Base-by-base conservation (phyloP, 352 stramenopile genomes). In the Phytophthora rubi region DNA sequence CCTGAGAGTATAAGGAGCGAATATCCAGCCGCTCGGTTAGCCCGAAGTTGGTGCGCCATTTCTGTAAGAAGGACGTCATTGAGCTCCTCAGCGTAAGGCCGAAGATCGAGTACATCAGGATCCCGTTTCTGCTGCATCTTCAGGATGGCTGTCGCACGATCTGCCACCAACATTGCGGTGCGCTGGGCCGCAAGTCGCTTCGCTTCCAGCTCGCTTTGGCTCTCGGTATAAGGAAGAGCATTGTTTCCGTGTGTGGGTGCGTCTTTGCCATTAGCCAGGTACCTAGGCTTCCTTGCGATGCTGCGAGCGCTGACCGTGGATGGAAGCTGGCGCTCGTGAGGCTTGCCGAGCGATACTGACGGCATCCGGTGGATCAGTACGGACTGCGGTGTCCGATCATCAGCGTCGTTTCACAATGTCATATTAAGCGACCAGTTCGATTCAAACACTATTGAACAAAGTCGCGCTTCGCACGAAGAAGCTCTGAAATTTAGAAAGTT, bases 31-130 rank as follows among this genome's bases (percentile, higher is more conserved):
- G 54, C 57, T 28, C 81, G 57, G 45, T 85, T 93, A 9, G 72
- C 70, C 21, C 59, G 65, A 26, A 92, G 48, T 61, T 93, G 85
- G 13, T 76, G 73, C 4, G 82, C 82, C 21, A 93, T 64, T 62
- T 91, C 85, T 18, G 82, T 82, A 51, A 93, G 60, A 53, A 93
- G 44, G 26, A 77, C 70, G 55, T 92, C 85, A 48, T 84, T 72
- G 2, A 93, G 68, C 49, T 86, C 83, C 7, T 49, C 42, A 10
- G 79, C 68, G 28, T 78, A 88, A 42, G 72, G 57, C 12, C 69
- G 71, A 23, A 93, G 60, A 48, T 93, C 79, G 28, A 93, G 71
- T 8, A 83, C 82, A 59, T 92, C 83, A 7, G 81, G 76, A 53
- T 91, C 77, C 18, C n/a, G 71, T 44, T 73, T 65, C 71, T 80